Evolutionary conservation across 345 rosid species (phyloP), one percentile per base, ranked within the genome.

Genomic region (Citrus sp.): DNA sequence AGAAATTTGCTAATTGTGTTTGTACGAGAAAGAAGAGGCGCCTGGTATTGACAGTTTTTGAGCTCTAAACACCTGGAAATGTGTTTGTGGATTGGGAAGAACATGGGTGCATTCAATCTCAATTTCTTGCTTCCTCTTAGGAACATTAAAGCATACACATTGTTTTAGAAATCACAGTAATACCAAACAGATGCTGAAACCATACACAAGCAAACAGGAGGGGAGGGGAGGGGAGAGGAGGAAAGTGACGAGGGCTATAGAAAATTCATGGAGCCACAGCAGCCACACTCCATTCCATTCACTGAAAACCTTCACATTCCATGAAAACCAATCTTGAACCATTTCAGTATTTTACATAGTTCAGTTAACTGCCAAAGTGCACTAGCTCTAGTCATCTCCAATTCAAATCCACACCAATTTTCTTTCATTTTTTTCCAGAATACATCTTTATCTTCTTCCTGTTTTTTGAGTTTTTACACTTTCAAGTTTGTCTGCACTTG

Each of bases 401-500:
- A 49, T 25, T 63, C 80, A 67, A 74, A 74, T 59, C 42, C 70
- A 77, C n/a, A 37, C n/a, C 79, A 22, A 38, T 70, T 14, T 22
- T 40, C 34, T 54, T 61, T 37, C 25, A 12, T 32, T 19, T 21
- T 32, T 5, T 16, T 27, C 49, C 37, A 37, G 7, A 70, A 28
- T 9, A 65, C 34, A 28, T 9, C 38, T 42, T 60, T 49, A 35
- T 59, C 67, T 73, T 65, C 67, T 51, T 70, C 67, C 10, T 61
- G 54, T 65, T 65, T 42, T 32, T 40, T 40, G 0, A 40, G 46
- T 40, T 40, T 69, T 74, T 68, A 81, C 82, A 70, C 24, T 51
- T 75, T 51, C 51, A 67, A 64, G 56, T 74, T 62, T 74, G 73
- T 42, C 72, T 74, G 54, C 4, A 67, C 72, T 42, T 77, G 79